Evolutionary conservation across 2,329 filamentous ascomycete genomes (phyloP).

Genomic region (Xylariaceae sp.): DNA sequence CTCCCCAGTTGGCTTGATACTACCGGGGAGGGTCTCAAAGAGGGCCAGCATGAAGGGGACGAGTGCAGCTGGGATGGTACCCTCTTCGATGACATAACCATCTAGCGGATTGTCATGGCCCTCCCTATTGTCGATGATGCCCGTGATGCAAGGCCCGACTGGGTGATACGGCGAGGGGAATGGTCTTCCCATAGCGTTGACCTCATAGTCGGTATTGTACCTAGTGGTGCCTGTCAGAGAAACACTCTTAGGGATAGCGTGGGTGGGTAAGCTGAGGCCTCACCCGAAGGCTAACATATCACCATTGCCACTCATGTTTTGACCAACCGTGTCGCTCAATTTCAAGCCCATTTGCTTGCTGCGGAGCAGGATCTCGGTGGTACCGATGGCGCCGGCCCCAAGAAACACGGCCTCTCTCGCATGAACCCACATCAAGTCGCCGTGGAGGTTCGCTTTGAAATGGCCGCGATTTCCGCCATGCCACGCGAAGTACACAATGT

Average conservation of each 20-base stretch:
- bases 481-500: constrained; percentile 61
- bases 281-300: constrained; percentile 60
- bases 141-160: constrained; percentile 57
- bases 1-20: constrained; percentile 34
- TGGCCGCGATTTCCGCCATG: constrained; percentile 52
- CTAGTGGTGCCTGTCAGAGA: constrained; percentile 29
- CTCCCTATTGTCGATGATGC: constrained; percentile 54
- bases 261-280: constrained; percentile 19
- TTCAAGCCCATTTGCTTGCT: constrained; percentile 53
- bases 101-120: constrained; percentile 50
- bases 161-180: constrained; percentile 46
- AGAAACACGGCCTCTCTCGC: constrained; percentile 61
- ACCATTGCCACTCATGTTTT: constrained; percentile 60
- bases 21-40: constrained; percentile 49
- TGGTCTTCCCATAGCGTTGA: constrained; percentile 50
- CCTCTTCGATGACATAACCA: constrained; percentile 61
- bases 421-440: constrained; percentile 62
- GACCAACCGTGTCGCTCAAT: constrained; percentile 53
- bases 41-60: constrained; percentile 51
- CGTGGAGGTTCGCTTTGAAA: constrained; percentile 50
- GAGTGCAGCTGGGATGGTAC: constrained; percentile 53
- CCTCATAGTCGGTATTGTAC: constrained; percentile 53
- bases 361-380: constrained; percentile 59
- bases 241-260: not conserved
- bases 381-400: constrained; percentile 59